phyloP scores from a whole-genome alignment of 805 yeast species.

The Starmerella vaccinii region DNA sequence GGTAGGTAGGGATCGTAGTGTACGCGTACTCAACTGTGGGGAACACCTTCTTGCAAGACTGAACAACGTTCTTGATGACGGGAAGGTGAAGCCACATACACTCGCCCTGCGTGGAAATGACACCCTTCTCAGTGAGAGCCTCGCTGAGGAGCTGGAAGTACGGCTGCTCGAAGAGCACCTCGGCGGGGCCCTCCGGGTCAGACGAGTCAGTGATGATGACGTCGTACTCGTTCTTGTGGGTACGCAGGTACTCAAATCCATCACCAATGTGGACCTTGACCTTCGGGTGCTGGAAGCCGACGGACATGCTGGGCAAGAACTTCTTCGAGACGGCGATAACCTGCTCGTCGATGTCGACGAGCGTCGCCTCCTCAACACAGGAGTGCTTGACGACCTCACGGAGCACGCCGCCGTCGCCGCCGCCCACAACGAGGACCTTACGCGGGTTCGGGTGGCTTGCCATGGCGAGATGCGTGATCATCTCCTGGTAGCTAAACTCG shows the following conservation, averaged over 20 bases:
- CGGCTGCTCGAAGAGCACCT: slow-evolving; percentile 79
- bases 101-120: slow-evolving; percentile 82
- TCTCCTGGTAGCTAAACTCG: slow-evolving; percentile 95
- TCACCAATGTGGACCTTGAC: slow-evolving; percentile 87
- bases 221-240: slow-evolving; percentile 76
- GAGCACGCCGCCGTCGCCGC: slow-evolving; percentile 98
- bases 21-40: slow-evolving; percentile 72
- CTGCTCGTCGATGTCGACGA: slow-evolving; percentile 92
- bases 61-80: slow-evolving; percentile 64
- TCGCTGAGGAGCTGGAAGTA: slow-evolving; percentile 74
- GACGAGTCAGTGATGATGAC: slow-evolving; percentile 95
- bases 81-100: slow-evolving; percentile 76
- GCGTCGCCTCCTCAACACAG: slow-evolving; percentile 73
- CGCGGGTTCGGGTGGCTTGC: slow-evolving; percentile 92
- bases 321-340: slow-evolving; percentile 79
- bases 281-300: slow-evolving; percentile 76
- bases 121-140: slow-evolving; percentile 90
- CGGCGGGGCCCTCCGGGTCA: slow-evolving; percentile 99
- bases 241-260: slow-evolving; percentile 90
- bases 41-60: slow-evolving; percentile 67
- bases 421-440: slow-evolving; percentile 89
- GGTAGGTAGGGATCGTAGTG: slow-evolving; percentile 78
- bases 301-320: slow-evolving; percentile 80
- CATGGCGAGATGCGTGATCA: slow-evolving; percentile 90
- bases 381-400: slow-evolving; percentile 89